Percentiles rank a stretch among this genome's conserved stretches.
These are phyloP conservation scores for Arthroderma uncinatum DNA, from an alignment of 2,329 filamentous ascomycete genomes.

Conservation along the genomic window DNA sequence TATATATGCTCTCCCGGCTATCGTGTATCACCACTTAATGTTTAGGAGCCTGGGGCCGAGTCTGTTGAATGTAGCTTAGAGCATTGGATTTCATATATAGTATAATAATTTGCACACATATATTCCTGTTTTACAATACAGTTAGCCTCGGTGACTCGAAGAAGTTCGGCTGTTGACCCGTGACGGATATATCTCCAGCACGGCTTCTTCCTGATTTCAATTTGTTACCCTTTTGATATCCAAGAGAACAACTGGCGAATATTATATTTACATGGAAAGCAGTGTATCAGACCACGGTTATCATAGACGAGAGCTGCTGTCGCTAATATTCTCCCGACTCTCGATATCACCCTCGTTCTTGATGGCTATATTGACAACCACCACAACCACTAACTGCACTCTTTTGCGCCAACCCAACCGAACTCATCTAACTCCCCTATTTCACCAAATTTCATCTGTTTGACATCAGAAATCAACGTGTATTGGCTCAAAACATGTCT, in stretches of 20 bases:
- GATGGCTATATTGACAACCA: too few species aligned
- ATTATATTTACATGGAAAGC: neutral
- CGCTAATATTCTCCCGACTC: too few species aligned
- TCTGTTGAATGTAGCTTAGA: neutral
- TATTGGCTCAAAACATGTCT: neutral
- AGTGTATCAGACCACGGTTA: too few species aligned
- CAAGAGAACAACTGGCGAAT: too few species aligned
- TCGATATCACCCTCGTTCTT: too few species aligned
- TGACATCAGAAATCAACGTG: neutral
- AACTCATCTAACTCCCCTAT: neutral
- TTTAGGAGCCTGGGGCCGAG: neutral
- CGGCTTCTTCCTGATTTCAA: too few species aligned
- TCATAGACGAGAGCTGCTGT: too few species aligned
- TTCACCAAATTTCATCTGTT: neutral
- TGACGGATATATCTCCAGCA: too few species aligned
- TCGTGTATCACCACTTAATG: neutral
- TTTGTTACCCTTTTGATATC: too few species aligned
- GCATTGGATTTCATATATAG: neutral
- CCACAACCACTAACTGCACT: neutral
- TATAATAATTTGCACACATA: neutral
- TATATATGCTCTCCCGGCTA: neutral
- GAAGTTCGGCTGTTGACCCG: too few species aligned
- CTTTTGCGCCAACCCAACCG: neutral
- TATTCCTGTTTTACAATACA: neutral
- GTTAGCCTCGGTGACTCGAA: too few species aligned